These are phyloP conservation scores for Cardamine occulta DNA, from an alignment of 345 rosid species.

Conservation along the genomic window DNA sequence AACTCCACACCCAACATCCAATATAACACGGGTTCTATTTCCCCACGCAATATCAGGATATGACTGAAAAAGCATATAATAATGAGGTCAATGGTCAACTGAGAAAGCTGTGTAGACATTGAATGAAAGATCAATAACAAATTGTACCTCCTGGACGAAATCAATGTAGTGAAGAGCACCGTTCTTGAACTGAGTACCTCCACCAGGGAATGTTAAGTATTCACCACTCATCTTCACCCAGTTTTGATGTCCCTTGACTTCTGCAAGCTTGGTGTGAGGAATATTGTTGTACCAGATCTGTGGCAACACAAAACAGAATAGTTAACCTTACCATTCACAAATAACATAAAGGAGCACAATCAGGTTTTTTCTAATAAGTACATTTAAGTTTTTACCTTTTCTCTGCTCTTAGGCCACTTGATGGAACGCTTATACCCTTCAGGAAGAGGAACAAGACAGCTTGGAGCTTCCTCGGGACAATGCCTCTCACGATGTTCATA, in stretches of 20 bases:
- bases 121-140: neutral
- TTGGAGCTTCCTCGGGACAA: slow-evolving; percentile 84
- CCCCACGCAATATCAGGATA: slow-evolving; percentile 82
- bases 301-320: slow-evolving; percentile 27
- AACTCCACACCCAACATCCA: slow-evolving; percentile 97
- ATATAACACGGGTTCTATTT: slow-evolving; percentile 66
- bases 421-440: slow-evolving; percentile 72
- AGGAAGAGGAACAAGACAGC: slow-evolving; percentile 82
- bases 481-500: slow-evolving; percentile 97
- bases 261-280: slow-evolving; percentile 73
- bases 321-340: slow-evolving; percentile 11
- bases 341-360: neutral
- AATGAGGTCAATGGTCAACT: slow-evolving; percentile 9
- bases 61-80: slow-evolving; percentile 49
- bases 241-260: slow-evolving; percentile 74
- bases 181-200: slow-evolving; percentile 93
- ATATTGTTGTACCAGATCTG: slow-evolving; percentile 76
- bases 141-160: slow-evolving; percentile 64
- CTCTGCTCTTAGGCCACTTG: slow-evolving; percentile 93
- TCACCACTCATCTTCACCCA: slow-evolving; percentile 71
- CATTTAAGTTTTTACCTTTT: slow-evolving; percentile 50
- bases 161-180: slow-evolving; percentile 74
- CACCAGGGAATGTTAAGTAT: slow-evolving; percentile 84
- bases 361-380: neutral
- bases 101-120: slow-evolving; percentile 6